phyloP scores from a whole-genome alignment of 2,329 filamentous ascomycete species.

The Cladosporium sp. region DNA sequence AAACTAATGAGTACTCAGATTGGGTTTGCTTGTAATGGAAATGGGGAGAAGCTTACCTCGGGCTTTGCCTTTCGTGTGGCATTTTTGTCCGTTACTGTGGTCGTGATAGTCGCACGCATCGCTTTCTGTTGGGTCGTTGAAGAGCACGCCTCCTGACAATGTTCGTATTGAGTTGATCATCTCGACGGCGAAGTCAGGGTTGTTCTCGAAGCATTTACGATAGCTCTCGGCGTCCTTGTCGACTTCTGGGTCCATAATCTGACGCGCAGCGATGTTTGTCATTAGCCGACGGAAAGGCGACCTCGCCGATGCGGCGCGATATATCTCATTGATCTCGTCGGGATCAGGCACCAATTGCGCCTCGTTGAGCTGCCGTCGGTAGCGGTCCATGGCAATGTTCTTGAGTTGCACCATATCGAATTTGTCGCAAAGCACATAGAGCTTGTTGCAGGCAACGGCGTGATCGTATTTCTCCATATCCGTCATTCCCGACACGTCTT shows the following conservation, averaged over 20 bases:
- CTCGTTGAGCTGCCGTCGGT: slow-evolving; percentile 52
- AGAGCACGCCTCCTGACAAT: slow-evolving; percentile 53
- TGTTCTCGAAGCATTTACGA: slow-evolving; percentile 52
- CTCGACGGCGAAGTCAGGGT: slow-evolving; percentile 56
- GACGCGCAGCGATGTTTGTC: slow-evolving; percentile 57
- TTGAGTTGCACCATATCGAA: slow-evolving; percentile 54
- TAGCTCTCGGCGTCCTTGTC: slow-evolving; percentile 54
- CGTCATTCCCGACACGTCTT: slow-evolving; percentile 51
- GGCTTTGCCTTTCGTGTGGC: slow-evolving; percentile 10
- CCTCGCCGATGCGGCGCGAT: slow-evolving; percentile 47
- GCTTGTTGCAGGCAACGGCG: slow-evolving; percentile 55
- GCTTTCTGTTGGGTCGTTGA: slow-evolving; percentile 54
- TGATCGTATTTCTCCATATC: slow-evolving; percentile 56
- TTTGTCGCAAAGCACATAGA: slow-evolving; percentile 55
- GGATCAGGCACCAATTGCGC: slow-evolving; percentile 56
- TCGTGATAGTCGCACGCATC: slow-evolving; percentile 55
- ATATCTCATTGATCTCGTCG: slow-evolving; percentile 58
- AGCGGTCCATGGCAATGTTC: slow-evolving; percentile 58
- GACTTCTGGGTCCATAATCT: slow-evolving; percentile 59
- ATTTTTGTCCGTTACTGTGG: slow-evolving; percentile 44
- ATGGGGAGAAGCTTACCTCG: slow-evolving; percentile 3
- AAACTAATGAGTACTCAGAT: slow-evolving; percentile 21
- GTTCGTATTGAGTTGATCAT: slow-evolving; percentile 55
- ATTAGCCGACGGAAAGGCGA: slow-evolving; percentile 55
- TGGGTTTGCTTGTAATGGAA: slow-evolving; percentile 4